A percentile compares a stretch with the other conserved stretches of the same genome.
phyloP scores from a whole-genome alignment of 2,329 filamentous ascomycete species.

The Verticillium nonalfalfae region DNA sequence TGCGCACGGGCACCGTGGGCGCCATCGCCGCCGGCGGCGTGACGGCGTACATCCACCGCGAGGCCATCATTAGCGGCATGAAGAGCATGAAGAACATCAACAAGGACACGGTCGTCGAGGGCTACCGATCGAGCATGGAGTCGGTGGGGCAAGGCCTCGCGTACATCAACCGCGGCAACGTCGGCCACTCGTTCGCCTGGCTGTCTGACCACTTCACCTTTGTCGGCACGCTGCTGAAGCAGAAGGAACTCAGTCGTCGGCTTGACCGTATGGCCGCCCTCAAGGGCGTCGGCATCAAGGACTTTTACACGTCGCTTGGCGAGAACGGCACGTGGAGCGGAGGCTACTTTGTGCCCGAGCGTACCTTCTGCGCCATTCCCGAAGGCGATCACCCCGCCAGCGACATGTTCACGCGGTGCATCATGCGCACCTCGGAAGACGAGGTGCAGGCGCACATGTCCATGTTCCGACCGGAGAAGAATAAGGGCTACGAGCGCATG shows the following conservation, averaged over 20 bases:
- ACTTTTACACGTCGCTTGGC: conserved; percentile 73
- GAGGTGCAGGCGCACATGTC: conserved; percentile 68
- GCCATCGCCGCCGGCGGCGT: conserved; percentile 76
- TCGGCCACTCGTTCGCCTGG: conserved; percentile 68
- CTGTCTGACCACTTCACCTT: conserved; percentile 80
- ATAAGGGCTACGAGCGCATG: conserved; percentile 59
- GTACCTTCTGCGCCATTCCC: conserved; percentile 75
- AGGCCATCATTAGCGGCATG: conserved; percentile 52
- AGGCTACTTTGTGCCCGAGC: conserved; percentile 54
- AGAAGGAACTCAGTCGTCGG: conserved; percentile 63
- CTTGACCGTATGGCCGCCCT: conserved; percentile 56
- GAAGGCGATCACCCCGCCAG: conserved; percentile 36
- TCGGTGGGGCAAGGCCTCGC: conserved; percentile 46
- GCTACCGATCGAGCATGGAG: conserved; percentile 42
- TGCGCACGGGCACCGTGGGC: conserved; percentile 75
- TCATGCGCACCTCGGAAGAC: conserved; percentile 60
- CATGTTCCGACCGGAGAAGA: conserved; percentile 57
- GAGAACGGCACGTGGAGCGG: conserved; percentile 60
- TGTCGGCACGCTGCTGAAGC: conserved; percentile 70
- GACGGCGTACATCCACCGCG: conserved; percentile 72
- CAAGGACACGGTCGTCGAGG: conserved; percentile 37
- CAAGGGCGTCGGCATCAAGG: conserved; percentile 61
- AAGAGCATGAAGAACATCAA: conserved; percentile 39
- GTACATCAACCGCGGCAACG: conserved; percentile 51
- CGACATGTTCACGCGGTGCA: conserved; percentile 40